Evolutionary conservation across 306 rosid species (phyloP), one percentile per base, ranked within the genome.

Genomic region (Astragalus membranaceus): DNA sequence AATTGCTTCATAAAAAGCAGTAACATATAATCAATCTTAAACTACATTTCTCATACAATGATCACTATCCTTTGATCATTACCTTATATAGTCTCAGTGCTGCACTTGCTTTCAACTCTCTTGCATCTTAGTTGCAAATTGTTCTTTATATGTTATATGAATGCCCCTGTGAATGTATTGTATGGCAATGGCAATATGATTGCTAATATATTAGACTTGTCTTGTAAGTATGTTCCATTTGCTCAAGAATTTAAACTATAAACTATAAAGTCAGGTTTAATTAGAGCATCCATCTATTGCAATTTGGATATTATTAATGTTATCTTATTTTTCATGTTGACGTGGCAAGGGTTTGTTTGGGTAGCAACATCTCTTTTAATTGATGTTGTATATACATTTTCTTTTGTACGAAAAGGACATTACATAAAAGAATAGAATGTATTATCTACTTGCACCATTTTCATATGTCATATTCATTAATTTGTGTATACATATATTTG

Each of bases 1-100:
- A 85, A 52, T n/a, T 55, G 7, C 60, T 41, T 58, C 14, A 5
- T 16, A 73, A 16, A 42, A 72, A 76, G 35, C 51, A 76, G 35
- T 58, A 54, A 61, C 67, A 36, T 42, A 41, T 41, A 7, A 46
- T 62, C 46, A 48, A 60, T 75, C 36, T 53, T 1, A 58, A 52
- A 36, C 70, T 41, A 67, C 75, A 47, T 36, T 2, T 43, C 12
- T 30, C 29, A 55, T n/a, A 50, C 48, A 59, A n/a, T 43, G 51
- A 39, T 39, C 76, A 7, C 37, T 16, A 33, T 39, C 67, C 63
- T 70, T n/a, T n/a, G n/a, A n/a, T n/a, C n/a, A n/a, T n/a, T n/a
- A n/a, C n/a, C n/a, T n/a, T n/a, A n/a, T 73, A 20, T 20, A 26
- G 4, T 26, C 30, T 26, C 2, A 26, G 15, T 54, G 26, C 7